Conservation (phyloP, 306 rosid genomes). For the Arachis stenosperma region DNA sequence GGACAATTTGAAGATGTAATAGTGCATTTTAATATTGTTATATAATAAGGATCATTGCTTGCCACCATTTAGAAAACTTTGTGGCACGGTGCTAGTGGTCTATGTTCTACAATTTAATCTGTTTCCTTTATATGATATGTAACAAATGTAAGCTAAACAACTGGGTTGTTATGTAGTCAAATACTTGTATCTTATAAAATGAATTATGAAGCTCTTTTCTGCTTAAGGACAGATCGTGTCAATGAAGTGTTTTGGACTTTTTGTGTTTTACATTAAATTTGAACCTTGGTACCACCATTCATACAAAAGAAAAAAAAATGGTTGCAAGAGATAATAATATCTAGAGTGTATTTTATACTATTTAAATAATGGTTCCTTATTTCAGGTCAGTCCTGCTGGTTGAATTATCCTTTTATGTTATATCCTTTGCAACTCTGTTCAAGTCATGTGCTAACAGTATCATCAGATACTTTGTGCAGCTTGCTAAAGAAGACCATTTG, state of each 20-base stretch:
- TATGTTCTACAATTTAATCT: not conserved
- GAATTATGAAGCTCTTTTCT: slow-evolving; percentile 3
- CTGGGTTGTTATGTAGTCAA: slow-evolving; percentile 22
- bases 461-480: slow-evolving; percentile 60
- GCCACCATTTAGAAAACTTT: not conserved
- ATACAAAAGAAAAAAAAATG: not conserved
- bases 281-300: not conserved
- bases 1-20: slow-evolving; percentile 22
- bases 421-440: slow-evolving; percentile 22
- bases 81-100: not conserved
- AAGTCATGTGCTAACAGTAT: slow-evolving; percentile 39
- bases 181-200: slow-evolving; percentile 20
- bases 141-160: slow-evolving; percentile 14
- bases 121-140: slow-evolving; percentile 11
- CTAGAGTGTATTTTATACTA: slow-evolving; percentile 7
- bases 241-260: slow-evolving; percentile 2
- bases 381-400: slow-evolving; percentile 12
- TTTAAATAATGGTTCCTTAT: slow-evolving; percentile 24
- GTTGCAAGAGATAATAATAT: slow-evolving; percentile 5
- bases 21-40: slow-evolving; percentile 7
- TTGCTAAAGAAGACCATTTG: slow-evolving; percentile 83
- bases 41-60: not conserved
- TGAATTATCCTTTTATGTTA: slow-evolving; percentile 23
- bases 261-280: slow-evolving; percentile 19
- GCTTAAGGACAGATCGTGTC: slow-evolving; percentile 13